phyloP scores from a whole-genome alignment of 179 eudicot genomes.

The Heliamphora pulchella region DNA sequence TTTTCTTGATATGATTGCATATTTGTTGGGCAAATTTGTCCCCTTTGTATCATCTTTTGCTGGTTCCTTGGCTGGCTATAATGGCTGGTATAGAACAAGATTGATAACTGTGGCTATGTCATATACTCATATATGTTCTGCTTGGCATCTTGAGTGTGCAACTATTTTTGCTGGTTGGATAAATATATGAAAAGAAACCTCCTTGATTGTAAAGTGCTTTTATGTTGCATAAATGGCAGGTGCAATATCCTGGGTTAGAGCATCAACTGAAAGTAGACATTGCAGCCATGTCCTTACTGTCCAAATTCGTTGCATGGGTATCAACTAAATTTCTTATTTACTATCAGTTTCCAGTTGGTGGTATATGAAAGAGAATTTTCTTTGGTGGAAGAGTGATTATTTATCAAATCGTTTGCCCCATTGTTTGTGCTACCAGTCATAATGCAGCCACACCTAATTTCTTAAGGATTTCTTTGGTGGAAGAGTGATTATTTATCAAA shows the following conservation, averaged over 20 bases:
- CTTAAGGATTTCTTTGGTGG: neutral
- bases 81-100: too few relatives aligned
- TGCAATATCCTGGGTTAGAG: constrained; percentile 78
- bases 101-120: too few relatives aligned
- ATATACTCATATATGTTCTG: too few relatives aligned
- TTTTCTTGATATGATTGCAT: too few relatives aligned
- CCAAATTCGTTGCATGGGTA: constrained; percentile 67
- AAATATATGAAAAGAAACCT: neutral
- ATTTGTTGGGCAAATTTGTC: too few relatives aligned
- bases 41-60: too few relatives aligned
- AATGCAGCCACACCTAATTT: neutral
- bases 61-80: too few relatives aligned
- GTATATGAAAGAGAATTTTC: neutral
- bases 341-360: neutral
- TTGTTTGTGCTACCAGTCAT: neutral
- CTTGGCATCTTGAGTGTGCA: too few relatives aligned
- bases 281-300: constrained; percentile 61
- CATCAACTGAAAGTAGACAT: constrained; percentile 58
- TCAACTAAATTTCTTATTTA: constrained; percentile 11
- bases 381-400: constrained; percentile 4
- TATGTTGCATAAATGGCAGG: constrained; percentile 35
- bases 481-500: too few relatives aligned
- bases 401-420: neutral
- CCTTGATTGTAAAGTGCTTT: neutral
- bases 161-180: too few relatives aligned